Conservation (phyloP, 345 rosid species). For the Citrus unshiu region DNA sequence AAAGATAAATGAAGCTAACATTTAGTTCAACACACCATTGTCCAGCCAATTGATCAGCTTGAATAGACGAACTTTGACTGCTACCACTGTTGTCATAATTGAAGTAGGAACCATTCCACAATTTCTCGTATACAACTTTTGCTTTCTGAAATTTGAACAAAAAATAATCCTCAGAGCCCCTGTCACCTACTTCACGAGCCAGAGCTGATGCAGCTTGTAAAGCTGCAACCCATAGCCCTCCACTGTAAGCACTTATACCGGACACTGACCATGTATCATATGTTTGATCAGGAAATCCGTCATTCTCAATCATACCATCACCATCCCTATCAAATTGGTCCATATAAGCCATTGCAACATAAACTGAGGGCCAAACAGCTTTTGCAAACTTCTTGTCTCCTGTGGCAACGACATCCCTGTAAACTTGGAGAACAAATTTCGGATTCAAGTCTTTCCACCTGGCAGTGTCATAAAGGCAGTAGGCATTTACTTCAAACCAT, state of each 20-base stretch:
- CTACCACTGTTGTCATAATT: slow-evolving; percentile 69
- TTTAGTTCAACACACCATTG: slow-evolving; percentile 54
- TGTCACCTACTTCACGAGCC: slow-evolving; percentile 77
- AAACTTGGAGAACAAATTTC: slow-evolving; percentile 89
- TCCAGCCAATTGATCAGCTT: slow-evolving; percentile 96
- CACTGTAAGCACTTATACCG: slow-evolving; percentile 85
- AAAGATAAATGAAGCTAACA: neutral
- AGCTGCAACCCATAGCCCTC: slow-evolving; percentile 95
- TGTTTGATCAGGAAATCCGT: slow-evolving; percentile 96
- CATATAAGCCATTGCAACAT: slow-evolving; percentile 88
- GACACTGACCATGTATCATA: slow-evolving; percentile 94
- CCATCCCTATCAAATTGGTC: slow-evolving; percentile 89
- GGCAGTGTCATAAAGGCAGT: slow-evolving; percentile 62
- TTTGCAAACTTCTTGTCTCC: slow-evolving; percentile 75
- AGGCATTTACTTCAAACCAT: slow-evolving; percentile 89
- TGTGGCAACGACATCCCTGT: slow-evolving; percentile 84
- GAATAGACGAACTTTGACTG: slow-evolving; percentile 68
- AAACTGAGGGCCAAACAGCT: slow-evolving; percentile 93
- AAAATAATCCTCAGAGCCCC: slow-evolving; percentile 62
- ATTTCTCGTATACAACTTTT: slow-evolving; percentile 58
- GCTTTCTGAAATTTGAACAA: slow-evolving; percentile 86
- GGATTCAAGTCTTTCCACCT: slow-evolving; percentile 96
- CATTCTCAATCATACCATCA: slow-evolving; percentile 95
- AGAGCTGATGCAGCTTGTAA: slow-evolving; percentile 92
- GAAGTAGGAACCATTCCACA: slow-evolving; percentile 96